phyloP scores from a whole-genome alignment of 345 rosid species.

The Ricinus communis region DNA sequence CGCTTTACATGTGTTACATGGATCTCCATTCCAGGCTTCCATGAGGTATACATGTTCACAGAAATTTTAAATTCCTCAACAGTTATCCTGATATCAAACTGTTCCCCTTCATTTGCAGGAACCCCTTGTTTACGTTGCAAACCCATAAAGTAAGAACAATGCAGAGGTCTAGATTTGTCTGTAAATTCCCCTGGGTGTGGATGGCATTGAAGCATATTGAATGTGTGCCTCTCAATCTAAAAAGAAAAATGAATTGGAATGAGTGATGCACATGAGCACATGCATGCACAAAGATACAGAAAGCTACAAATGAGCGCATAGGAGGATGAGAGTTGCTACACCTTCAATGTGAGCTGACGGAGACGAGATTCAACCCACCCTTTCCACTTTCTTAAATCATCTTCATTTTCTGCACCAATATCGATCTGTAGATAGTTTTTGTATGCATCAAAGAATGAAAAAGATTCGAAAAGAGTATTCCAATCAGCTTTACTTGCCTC shows the following conservation, averaged over 20 bases:
- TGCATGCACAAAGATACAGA: not conserved
- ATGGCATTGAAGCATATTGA: conserved; percentile 87
- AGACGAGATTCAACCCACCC: conserved; percentile 99
- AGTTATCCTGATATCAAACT: conserved; percentile 84
- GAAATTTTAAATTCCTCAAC: conserved; percentile 81
- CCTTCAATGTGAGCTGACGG: conserved; percentile 92
- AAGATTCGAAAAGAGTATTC: conserved; percentile 85
- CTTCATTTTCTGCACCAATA: conserved; percentile 72
- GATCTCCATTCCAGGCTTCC: conserved; percentile 91
- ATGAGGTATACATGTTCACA: conserved; percentile 53
- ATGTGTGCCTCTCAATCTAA: conserved; percentile 89
- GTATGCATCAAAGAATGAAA: conserved; percentile 89
- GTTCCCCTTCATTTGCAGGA: conserved; percentile 71
- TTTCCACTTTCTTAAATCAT: conserved; percentile 90
- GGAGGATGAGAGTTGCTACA: conserved; percentile 18
- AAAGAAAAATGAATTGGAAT: conserved; percentile 25
- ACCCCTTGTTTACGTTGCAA: conserved; percentile 92
- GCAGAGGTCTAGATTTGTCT: conserved; percentile 67
- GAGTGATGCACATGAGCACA: not conserved
- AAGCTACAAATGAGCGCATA: not conserved
- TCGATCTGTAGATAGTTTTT: conserved; percentile 89
- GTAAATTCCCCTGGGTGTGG: conserved; percentile 86
- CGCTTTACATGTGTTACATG: conserved; percentile 69
- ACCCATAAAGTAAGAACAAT: conserved; percentile 88
- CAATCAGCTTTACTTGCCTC: conserved; percentile 75